Evolutionary conservation across 345 rosid species (phyloP), one percentile per base, ranked within the genome.

Genomic region (Trapa incisa): DNA sequence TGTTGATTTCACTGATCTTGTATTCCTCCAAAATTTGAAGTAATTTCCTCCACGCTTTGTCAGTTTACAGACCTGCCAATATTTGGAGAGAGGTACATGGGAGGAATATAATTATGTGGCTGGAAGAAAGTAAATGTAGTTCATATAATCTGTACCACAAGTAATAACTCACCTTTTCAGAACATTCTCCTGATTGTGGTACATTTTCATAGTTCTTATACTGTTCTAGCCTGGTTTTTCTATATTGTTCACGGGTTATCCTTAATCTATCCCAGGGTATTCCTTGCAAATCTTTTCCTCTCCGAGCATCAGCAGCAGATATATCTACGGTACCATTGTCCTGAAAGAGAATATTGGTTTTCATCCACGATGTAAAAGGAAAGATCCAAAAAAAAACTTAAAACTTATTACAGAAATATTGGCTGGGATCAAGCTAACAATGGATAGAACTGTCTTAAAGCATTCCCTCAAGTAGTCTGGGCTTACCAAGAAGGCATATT

Each of bases 241-340:
- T 80, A 65, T 94, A 91, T 36, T 86, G 84, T 63, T 87, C 89
- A 79, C 99, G 81, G 10, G 92, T 84, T 71, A 91, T 84, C 68
- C 83, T 91, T 67, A 87, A 87, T 62, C 92, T 84, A 11, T 91
- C 96, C 99, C 99, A 91, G 1, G 99, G 99, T 57, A 94, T 91
- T 67, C 99, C 99, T 75, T 94, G 99, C 72, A 93, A 87, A 62
- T 93, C 98, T 70, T 80, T 88, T 13, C 97, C 96, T 57, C 79
- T 77, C 70, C 97, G 82, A 54, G 97, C 97, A 72, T 90, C 82
- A 66, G 84, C 96, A 72, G 98, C 88, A 57, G 89, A 77, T 54
- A 96, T 90, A 77, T 88, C 98, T 0, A 79, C 73, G 11, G 76
- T 74, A 70, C 79, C 80, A 78, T 68, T 74, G 76, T 74, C 68